Evolutionary conservation across 768 basidiomycete genomes (phyloP), one percentile per base, ranked within the genome.

Genomic region (Xerocomellus dryophilus): DNA sequence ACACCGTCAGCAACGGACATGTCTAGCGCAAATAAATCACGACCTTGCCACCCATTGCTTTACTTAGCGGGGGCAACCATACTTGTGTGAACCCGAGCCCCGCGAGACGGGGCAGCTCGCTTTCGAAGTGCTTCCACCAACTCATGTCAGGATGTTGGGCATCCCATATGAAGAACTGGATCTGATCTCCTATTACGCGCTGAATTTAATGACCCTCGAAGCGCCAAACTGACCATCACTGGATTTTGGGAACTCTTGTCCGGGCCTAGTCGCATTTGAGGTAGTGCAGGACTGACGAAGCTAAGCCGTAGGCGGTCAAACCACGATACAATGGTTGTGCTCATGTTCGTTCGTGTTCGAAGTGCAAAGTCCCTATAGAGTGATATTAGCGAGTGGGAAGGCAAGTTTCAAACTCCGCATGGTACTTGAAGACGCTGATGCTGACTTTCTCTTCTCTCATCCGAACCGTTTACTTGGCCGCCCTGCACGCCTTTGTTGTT

Each of bases 101-200:
- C 5, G 79, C 79, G 18, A 93, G 77, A 40, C 63, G 71, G 12
- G 88, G 85, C 11, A 87, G 71, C 63, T 90, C 83, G 10, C 59
- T 60, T 66, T 88, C 83, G 34, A 93, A 76, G 66, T 88, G 82
- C 62, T 78, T 76, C 90, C 91, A 93, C 90, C 91, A 92, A 66
- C 84, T 88, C 74, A 82, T 67, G 17, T 73, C 68, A 14, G 76
- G 74, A 60, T 81, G 78, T 25, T 71, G 69, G 29, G 81, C 72
- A 47, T 92, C 83, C 91, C 91, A 93, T 14, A 89, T 90, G 62
- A 91, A 93, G 70, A 90, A 93, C 69, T 93, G 90, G 27, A 92
- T 70, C 90, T 82, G 50, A 36, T 42, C 7, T 18, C 15, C 45
- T 43, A 11, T 53, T 31, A 54, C 15, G 27, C 4, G 34, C 39